Percentiles rank a stretch among this genome's conserved stretches.
Conservation (phyloP, 345 rosid species). For the Brassica rapa region DNA sequence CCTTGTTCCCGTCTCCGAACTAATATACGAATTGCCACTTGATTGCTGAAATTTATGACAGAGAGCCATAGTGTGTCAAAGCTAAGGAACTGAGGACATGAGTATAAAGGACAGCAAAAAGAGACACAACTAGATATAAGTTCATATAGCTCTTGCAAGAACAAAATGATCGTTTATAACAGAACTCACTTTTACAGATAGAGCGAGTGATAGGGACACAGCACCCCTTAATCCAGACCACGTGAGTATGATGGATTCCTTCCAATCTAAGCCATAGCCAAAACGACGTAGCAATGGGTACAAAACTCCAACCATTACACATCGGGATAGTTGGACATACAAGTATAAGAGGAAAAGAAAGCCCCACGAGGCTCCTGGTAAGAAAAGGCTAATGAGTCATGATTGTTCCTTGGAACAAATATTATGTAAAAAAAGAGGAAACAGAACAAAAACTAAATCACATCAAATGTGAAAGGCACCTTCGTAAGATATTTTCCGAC, state of each 20-base stretch:
- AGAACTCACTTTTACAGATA: constrained; percentile 82
- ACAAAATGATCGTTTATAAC: constrained; percentile 15
- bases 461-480: constrained; percentile 42
- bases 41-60: constrained; percentile 53
- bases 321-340: constrained; percentile 72
- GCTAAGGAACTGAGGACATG: background rate
- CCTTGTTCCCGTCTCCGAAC: constrained; percentile 71
- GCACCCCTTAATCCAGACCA: constrained; percentile 98
- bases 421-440: background rate
- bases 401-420: background rate
- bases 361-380: constrained; percentile 78
- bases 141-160: background rate
- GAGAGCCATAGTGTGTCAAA: constrained; percentile 7
- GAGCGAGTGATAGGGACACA: constrained; percentile 84
- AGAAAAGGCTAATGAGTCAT: background rate
- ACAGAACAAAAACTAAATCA: background rate
- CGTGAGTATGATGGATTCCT: constrained; percentile 75
- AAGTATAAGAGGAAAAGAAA: constrained; percentile 74
- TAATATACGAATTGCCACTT: constrained; percentile 51
- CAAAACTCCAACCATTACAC: constrained; percentile 63
- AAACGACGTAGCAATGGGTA: constrained; percentile 69
- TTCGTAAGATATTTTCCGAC: constrained; percentile 42
- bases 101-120: background rate
- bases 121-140: background rate
- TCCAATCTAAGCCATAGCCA: constrained; percentile 95